Evolutionary conservation across 306 rosid genomes (phyloP), one percentile per base, ranked within the genome.

Genomic region (Quillaja saponaria): DNA sequence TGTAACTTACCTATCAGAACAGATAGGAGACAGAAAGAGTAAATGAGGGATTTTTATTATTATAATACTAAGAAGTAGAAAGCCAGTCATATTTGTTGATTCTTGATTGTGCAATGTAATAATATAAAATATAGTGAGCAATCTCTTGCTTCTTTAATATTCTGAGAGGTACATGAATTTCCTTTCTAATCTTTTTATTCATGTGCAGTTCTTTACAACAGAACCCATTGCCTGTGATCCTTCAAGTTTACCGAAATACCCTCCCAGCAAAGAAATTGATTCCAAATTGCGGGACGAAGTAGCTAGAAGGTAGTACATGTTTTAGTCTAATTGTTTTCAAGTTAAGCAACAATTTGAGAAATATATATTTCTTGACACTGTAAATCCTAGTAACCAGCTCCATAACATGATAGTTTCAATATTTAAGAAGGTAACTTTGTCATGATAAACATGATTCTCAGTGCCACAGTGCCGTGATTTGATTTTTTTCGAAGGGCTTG

Each of bases 211-310:
- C 81, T 92, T 92, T 66, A 71, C 85, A n/a, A 61, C 69, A 61
- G 76, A 80, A 60, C 96, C 98, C 51, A 76, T 73, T 65, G 82
- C 98, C 38, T 91, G 98, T 45, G 87, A 88, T 71, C 90, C 96
- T 57, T 86, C 96, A 71, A 82, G 78, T 67, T 79, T 91, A 67
- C 98, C 96, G 38, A 88, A 81, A 73, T 91, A 86, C 79, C 95
- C 92, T 59, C 95, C 96, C 25, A 82, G 92, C 82, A 91, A 91
- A 82, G 98, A 91, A 82, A 91, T 91, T 25, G 92, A 91, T 77
- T 80, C 80, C 28, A 91, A 86, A 71, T 63, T 88, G 70, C 82
- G 77, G 67, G 87, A 79, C 49, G 90, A 73, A 68, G 84, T 73
- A 75, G 75, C 74, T 47, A 81, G 85, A 83, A 84, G 95, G 98